Evolutionary conservation across 23 red algal species (phyloP).

Genomic region (Gracilariopsis chorda): DNA sequence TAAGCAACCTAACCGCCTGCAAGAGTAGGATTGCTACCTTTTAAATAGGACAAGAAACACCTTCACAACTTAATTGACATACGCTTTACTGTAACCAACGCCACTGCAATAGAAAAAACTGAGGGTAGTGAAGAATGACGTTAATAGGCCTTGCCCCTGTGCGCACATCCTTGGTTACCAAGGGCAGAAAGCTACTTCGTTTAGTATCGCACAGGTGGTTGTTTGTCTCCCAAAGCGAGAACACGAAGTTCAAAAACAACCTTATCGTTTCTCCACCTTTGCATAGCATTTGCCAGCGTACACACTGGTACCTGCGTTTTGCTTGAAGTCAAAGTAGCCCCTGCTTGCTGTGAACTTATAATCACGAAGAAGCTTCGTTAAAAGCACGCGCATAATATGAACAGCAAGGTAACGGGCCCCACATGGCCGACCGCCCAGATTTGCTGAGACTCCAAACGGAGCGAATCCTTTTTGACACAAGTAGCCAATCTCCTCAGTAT

Average conservation of each 20-base stretch:
- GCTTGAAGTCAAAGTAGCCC: conserved; percentile 23
- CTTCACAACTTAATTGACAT: too few relatives aligned
- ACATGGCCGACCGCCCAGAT: not conserved
- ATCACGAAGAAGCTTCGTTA: not conserved
- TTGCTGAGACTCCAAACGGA: not conserved
- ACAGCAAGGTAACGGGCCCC: not conserved
- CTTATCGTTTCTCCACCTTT: not conserved
- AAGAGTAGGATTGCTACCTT: too few relatives aligned
- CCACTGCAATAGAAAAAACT: too few relatives aligned
- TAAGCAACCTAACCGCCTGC: too few relatives aligned
- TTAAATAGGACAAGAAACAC: too few relatives aligned
- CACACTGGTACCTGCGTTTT: not conserved
- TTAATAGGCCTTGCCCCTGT: not conserved
- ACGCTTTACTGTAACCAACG: too few relatives aligned
- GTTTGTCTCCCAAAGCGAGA: too few relatives aligned
- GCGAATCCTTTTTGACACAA: not conserved
- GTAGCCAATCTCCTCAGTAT: not conserved
- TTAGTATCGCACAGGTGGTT: too few relatives aligned
- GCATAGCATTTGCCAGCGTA: not conserved
- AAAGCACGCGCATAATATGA: not conserved
- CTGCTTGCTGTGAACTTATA: not conserved
- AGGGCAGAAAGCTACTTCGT: too few relatives aligned
- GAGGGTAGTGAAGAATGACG: too few relatives aligned
- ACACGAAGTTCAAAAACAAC: too few relatives aligned
- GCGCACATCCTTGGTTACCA: not conserved